These are phyloP conservation scores for Dictyostelium firmibasis DNA, from an alignment of 78 protist species.

Conservation along the genomic window DNA sequence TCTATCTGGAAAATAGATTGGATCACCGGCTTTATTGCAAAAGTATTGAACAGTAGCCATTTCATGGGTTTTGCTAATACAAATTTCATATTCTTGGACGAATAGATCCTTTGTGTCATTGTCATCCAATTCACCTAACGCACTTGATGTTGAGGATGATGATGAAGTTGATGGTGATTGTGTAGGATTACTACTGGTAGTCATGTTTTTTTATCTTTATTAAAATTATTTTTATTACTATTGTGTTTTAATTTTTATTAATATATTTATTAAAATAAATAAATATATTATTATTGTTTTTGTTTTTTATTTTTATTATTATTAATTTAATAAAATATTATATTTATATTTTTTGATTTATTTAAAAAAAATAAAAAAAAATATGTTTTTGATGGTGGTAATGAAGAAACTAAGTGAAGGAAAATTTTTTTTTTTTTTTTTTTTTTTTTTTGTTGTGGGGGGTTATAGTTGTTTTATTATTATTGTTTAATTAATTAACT, in stretches of 20 bases:
- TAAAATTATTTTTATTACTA: not conserved
- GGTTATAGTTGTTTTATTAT: not conserved
- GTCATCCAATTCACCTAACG: not conserved
- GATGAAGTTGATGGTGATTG: not conserved
- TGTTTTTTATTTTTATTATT: too few relatives aligned
- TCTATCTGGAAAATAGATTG: conserved; percentile 69
- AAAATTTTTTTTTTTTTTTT: too few relatives aligned
- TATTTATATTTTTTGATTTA: too few relatives aligned
- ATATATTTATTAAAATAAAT: too few relatives aligned
- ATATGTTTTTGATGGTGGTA: too few relatives aligned
- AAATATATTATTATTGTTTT: too few relatives aligned
- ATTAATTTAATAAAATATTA: too few relatives aligned
- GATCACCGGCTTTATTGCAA: conserved; percentile 46
- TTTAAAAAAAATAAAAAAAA: too few relatives aligned
- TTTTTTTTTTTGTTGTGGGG: not conserved
- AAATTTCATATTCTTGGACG: conserved; percentile 54
- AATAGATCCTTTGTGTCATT: not conserved
- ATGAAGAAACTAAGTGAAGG: not conserved
- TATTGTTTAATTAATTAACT: too few relatives aligned
- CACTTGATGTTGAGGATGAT: not conserved
- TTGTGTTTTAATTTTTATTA: not conserved
- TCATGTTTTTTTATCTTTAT: not conserved
- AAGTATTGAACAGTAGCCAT: conserved; percentile 35
- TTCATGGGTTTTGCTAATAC: conserved; percentile 9
- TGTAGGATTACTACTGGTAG: not conserved